Evolutionary conservation across 495 filamentous ascomycete genomes (phyloP), one percentile per base, ranked within the genome.

Genomic region (Neurospora discreta): DNA sequence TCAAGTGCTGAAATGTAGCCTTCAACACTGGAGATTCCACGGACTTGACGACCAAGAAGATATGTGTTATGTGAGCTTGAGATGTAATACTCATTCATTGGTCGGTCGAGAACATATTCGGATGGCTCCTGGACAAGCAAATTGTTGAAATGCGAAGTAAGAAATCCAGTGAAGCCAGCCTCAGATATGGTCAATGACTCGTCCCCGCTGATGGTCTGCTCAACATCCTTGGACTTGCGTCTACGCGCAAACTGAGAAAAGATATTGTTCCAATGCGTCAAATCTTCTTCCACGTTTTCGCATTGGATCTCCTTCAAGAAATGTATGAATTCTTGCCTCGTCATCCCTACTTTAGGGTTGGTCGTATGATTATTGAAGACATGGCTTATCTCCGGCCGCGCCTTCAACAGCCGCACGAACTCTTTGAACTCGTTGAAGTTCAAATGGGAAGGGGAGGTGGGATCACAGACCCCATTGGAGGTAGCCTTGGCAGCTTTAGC

Each of bases 21-120:
- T 79, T 99, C 95, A 13, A 94, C 90, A 74, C 93, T 98, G 23
- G 95, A 97, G 43, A 91, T 88, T 33, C 93, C 94, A 39, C 89
- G 90, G 11, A 98, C 90, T 80, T 99, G 95, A 30, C 93, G 90
- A 20, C 95, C 95, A 33, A 95, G 82, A 13, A 99, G 89, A 77
- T 99, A 99, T 11, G 95, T 98, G 80, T 99, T 99, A 84, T 99
- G 95, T 20, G 95, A 98, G 84, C 94, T 97, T 5, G 95, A 98
- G 73, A 98, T 95, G 87, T 94, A 98, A 78, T 99, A 99, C 77
- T 99, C 95, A 78, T 97, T 97, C 77, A 99, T 81, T 0, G 95
- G 95, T 39, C 92, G 89, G 74, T 95, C 88, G 68, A 97, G 89
- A 20, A 83, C 82, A 69, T 84, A 82, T 26, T 87, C 84, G 39